A percentile compares a stretch with the other conserved stretches of the same genome.
Evolutionary conservation across 495 filamentous ascomycete genomes (phyloP).

Genomic region (Gamarada debralockiae): DNA sequence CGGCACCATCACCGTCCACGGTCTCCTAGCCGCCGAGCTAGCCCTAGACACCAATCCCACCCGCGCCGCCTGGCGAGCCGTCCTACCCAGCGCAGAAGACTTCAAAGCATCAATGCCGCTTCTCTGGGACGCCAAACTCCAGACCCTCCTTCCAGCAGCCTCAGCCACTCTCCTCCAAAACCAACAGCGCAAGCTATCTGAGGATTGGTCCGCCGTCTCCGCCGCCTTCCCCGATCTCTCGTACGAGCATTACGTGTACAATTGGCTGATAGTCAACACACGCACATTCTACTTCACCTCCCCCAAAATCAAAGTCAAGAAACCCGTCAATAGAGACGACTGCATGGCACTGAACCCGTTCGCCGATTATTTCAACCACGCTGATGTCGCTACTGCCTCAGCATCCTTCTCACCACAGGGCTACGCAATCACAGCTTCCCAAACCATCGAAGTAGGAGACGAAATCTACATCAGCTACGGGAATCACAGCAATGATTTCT

Average conservation of each 20-base stretch:
- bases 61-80: conserved; percentile 57
- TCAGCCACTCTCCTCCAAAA: conserved; percentile 48
- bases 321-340: conserved; percentile 42
- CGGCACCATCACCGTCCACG: conserved; percentile 58
- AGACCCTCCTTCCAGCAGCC: conserved; percentile 41
- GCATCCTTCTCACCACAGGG: conserved; percentile 14
- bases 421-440: conserved; percentile 13
- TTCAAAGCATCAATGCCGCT: conserved; percentile 64
- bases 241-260: conserved; percentile 54
- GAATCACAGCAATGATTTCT: conserved; percentile 63
- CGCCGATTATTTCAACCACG: conserved; percentile 71
- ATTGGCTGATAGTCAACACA: conserved; percentile 68
- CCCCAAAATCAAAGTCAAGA: background rate
- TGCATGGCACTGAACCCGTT: conserved; percentile 60
- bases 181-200: conserved; percentile 59
- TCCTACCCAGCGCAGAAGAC: conserved; percentile 59
- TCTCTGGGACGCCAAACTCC: conserved; percentile 53
- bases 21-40: conserved; percentile 66
- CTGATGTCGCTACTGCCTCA: conserved; percentile 27
- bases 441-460: conserved; percentile 41
- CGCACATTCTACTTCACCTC: conserved; percentile 55
- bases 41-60: conserved; percentile 40
- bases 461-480: conserved; percentile 68
- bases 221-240: conserved; percentile 48
- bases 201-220: conserved; percentile 54